These are phyloP conservation scores for Lophiotrema nucula DNA, from an alignment of 495 filamentous ascomycete species.

Conservation along the genomic window DNA sequence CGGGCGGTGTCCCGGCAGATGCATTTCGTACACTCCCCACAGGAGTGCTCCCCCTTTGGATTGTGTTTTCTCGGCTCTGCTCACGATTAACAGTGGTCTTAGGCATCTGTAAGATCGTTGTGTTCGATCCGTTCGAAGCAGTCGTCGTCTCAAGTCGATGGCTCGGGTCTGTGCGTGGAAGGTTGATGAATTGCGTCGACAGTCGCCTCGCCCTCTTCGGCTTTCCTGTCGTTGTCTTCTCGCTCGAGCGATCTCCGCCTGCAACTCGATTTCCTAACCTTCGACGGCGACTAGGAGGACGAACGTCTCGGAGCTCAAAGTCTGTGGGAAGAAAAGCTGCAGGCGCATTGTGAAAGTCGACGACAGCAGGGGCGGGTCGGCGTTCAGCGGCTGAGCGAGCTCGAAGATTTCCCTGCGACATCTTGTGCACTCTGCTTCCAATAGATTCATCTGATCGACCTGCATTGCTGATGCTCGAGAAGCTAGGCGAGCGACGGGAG, in stretches of 20 bases:
- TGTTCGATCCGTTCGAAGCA: constrained; percentile 6
- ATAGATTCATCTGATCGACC: constrained; percentile 36
- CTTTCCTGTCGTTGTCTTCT: constrained; percentile 20
- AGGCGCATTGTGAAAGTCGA: constrained; percentile 40
- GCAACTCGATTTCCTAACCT: constrained; percentile 32
- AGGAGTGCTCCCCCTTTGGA: not conserved
- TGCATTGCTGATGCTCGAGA: constrained; percentile 43
- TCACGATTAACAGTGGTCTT: too few relatives aligned
- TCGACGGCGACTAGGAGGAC: constrained; percentile 17
- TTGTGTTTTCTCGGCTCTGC: constrained; percentile 4
- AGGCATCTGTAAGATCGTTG: constrained; percentile 11
- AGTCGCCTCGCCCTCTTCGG: constrained; percentile 27
- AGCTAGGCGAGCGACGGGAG: constrained; percentile 58
- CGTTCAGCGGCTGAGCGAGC: constrained; percentile 19
- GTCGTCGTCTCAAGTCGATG: not conserved
- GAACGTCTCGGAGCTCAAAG: constrained; percentile 37
- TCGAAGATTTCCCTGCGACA: constrained; percentile 14
- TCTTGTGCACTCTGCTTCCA: constrained; percentile 18
- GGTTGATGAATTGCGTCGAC: constrained; percentile 22
- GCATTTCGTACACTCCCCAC: not conserved
- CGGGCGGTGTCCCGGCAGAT: not conserved
- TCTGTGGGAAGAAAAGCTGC: constrained; percentile 43
- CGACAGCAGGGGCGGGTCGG: constrained; percentile 29
- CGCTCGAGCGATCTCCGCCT: constrained; percentile 15
- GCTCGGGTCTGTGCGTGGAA: constrained; percentile 11